These are phyloP conservation scores for Zasmidium cellare DNA, from an alignment of 2,329 filamentous ascomycete species.

Conservation along the genomic window DNA sequence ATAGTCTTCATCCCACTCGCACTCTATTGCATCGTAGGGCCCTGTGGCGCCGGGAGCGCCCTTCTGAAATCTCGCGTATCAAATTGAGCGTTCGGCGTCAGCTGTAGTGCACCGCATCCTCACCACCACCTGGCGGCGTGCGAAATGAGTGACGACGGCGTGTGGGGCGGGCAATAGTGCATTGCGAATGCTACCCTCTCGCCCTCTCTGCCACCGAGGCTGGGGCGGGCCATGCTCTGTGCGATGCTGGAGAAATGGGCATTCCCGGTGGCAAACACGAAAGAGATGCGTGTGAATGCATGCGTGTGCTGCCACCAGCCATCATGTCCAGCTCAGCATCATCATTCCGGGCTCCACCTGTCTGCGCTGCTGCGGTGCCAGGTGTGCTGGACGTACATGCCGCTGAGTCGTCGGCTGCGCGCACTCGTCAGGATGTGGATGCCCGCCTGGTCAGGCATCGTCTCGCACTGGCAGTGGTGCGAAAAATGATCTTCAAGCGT, in stretches of 20 bases:
- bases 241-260: background rate
- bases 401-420: background rate
- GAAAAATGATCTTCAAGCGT: background rate
- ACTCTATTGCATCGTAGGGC: background rate
- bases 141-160: background rate
- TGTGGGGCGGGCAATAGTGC: background rate
- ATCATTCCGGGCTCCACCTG: background rate
- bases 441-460: background rate
- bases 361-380: too few species aligned
- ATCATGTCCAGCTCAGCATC: background rate
- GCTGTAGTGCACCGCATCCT: background rate
- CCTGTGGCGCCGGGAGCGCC: background rate
- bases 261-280: slow-evolving; percentile 5
- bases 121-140: background rate
- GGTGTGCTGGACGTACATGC: background rate
- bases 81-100: slow-evolving; percentile 3
- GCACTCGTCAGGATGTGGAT: background rate
- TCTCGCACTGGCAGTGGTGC: background rate
- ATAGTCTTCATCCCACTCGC: background rate
- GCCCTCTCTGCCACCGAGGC: too few species aligned
- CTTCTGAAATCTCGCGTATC: slow-evolving; percentile 2
- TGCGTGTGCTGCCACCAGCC: background rate
- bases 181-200: background rate
- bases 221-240: background rate
- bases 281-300: background rate